phyloP scores from a whole-genome alignment of 495 filamentous ascomycete genomes.

The Lasiosphaeria miniovina region DNA sequence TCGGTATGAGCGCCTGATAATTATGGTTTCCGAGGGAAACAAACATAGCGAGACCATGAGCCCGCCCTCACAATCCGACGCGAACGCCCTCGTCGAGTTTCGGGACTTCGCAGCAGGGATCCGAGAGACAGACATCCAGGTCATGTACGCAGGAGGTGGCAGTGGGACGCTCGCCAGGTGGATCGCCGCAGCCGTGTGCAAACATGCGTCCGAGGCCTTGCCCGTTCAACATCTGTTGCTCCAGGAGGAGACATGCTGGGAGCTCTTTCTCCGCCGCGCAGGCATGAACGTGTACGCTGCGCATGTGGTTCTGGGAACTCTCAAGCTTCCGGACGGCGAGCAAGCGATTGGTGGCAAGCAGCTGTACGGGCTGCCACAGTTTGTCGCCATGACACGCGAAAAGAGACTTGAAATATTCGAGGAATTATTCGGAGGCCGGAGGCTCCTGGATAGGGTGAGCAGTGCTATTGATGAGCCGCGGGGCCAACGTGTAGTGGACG shows the following conservation, averaged over 20 bases:
- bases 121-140: slow-evolving; percentile 34
- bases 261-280: slow-evolving; percentile 66
- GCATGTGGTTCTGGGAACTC: slow-evolving; percentile 57
- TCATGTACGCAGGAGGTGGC: slow-evolving; percentile 57
- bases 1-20: slow-evolving; percentile 67
- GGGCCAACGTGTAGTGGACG: slow-evolving; percentile 14
- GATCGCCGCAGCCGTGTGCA: slow-evolving; percentile 49
- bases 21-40: slow-evolving; percentile 62
- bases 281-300: slow-evolving; percentile 83
- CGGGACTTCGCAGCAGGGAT: slow-evolving; percentile 47
- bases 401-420: slow-evolving; percentile 47
- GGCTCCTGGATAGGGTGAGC: slow-evolving; percentile 50
- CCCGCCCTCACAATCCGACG: slow-evolving; percentile 44
- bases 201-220: slow-evolving; percentile 32
- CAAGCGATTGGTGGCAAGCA: slow-evolving; percentile 15
- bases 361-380: slow-evolving; percentile 49
- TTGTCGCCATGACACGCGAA: slow-evolving; percentile 54
- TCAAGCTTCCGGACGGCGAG: slow-evolving; percentile 41
- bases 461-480: slow-evolving; percentile 35
- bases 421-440: slow-evolving; percentile 49
- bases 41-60: slow-evolving; percentile 34
- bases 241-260: slow-evolving; percentile 63
- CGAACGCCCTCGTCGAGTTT: slow-evolving; percentile 53
- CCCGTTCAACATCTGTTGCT: slow-evolving; percentile 27
- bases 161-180: slow-evolving; percentile 56